Conservation (phyloP, 2,329 filamentous ascomycete genomes). For the Tolypocladium nubicola region DNA sequence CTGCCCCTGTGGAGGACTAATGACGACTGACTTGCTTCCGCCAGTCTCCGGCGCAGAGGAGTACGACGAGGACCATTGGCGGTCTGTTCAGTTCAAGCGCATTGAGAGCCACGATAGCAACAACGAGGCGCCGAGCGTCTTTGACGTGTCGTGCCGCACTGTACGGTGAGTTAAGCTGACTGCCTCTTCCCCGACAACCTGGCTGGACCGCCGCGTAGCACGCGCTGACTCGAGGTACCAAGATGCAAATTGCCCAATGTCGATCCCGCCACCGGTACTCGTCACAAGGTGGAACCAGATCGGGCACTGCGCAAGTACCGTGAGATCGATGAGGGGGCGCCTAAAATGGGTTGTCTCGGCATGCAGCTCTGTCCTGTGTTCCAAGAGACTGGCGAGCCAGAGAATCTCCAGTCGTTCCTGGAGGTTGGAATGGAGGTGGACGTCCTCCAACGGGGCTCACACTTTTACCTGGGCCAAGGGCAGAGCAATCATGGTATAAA, state of each 20-base stretch:
- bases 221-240: not conserved
- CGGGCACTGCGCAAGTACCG: slow-evolving; percentile 46
- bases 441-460: slow-evolving; percentile 35
- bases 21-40: not conserved
- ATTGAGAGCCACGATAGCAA: slow-evolving; percentile 14
- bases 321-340: slow-evolving; percentile 49
- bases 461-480: slow-evolving; percentile 24
- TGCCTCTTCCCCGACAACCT: not conserved
- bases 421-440: slow-evolving; percentile 46
- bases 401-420: slow-evolving; percentile 31
- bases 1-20: not conserved
- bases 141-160: slow-evolving; percentile 53
- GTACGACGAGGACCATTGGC: slow-evolving; percentile 65
- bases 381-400: slow-evolving; percentile 14
- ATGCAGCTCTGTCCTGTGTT: slow-evolving; percentile 56
- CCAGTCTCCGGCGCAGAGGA: slow-evolving; percentile 49
- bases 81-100: slow-evolving; percentile 42
- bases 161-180: slow-evolving; percentile 36
- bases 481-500: not conserved
- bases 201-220: not conserved
- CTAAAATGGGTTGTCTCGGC: slow-evolving; percentile 46
- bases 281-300: slow-evolving; percentile 46
- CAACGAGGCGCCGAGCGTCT: slow-evolving; percentile 15
- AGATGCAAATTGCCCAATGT: slow-evolving; percentile 64
- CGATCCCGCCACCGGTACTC: slow-evolving; percentile 47